phyloP scores from a whole-genome alignment of 2,329 filamentous ascomycete species.

The Paracamarosporium sp. region DNA sequence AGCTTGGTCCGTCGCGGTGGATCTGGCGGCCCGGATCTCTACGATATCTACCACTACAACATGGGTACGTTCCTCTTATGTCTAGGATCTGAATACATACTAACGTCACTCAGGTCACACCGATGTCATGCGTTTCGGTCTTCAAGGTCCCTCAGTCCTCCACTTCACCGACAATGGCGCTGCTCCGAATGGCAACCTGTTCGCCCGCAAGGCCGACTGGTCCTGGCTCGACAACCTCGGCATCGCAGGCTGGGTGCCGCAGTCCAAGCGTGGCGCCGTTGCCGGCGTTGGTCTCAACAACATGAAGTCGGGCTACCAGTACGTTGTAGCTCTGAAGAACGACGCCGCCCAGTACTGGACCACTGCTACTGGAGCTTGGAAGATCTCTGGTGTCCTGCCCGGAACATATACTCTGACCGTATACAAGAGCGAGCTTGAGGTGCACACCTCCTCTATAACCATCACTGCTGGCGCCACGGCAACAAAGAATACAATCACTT shows the following conservation, averaged over 20 bases:
- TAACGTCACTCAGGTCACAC: conserved; percentile 36
- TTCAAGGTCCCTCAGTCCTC: conserved; percentile 51
- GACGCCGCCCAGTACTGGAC: conserved; percentile 49
- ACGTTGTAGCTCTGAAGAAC: conserved; percentile 48
- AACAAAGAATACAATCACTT: conserved; percentile 58
- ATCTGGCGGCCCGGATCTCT: conserved; percentile 47
- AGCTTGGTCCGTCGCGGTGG: conserved; percentile 48
- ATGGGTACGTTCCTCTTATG: conserved; percentile 38
- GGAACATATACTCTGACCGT: conserved; percentile 70
- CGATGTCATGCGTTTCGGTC: conserved; percentile 50
- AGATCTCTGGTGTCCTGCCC: conserved; percentile 67
- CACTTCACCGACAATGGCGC: conserved; percentile 48
- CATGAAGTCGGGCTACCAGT: conserved; percentile 49
- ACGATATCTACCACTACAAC: conserved; percentile 54
- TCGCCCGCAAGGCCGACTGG: conserved; percentile 30
- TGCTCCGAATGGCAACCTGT: conserved; percentile 42
- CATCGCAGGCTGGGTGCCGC: conserved; percentile 29
- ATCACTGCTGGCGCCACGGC: conserved; percentile 57
- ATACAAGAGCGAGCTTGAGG: conserved; percentile 55
- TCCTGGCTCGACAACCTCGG: conserved; percentile 28
- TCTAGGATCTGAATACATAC: not conserved
- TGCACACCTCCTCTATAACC: conserved; percentile 40
- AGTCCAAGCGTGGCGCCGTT: conserved; percentile 24
- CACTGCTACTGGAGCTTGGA: conserved; percentile 53
- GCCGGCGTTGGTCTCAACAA: conserved; percentile 40